Evolutionary conservation across 2,329 filamentous ascomycete species (phyloP), one percentile per base, ranked within the genome.

Genomic region (Cyphellophora europaea): DNA sequence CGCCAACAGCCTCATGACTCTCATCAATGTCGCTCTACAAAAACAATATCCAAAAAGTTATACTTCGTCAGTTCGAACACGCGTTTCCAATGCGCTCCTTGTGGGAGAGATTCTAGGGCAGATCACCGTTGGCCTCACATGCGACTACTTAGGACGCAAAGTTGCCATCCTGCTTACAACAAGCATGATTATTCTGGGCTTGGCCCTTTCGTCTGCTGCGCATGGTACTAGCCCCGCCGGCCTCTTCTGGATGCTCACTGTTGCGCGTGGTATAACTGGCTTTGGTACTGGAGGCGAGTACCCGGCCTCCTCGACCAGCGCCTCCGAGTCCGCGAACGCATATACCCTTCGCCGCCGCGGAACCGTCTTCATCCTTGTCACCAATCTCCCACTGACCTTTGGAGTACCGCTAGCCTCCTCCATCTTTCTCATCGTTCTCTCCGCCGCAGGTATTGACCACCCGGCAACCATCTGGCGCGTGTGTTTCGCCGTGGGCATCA

Each of bases 51-150:
- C 21, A 8, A 25, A n/a, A n/a, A n/a, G n/a, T 8, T 25, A 25
- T n/a, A 25, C 21, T 8, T 25, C 21, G 21, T 8, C 8, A 8
- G 21, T 25, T n/a, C 8, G 21, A 8, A 25, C 65, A 2, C 60
- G 70, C 5, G 62, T 76, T 2, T 69, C 66, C 25, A 74, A 76
- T 45, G 64, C 71, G 2, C 70, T 69, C 39, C 57, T 74, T 3
- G 63, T 74, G 32, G 72, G 72, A 31, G 65, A 69, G 53, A 71
- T 73, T 35, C 51, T 73, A 33, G 71, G 72, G 34, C 74, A 73
- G 62, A 49, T 75, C 5, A 53, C 64, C 43, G 72, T 74, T 38
- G 69, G 70, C 5, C 53, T 63, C 6, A 48, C 67, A 5, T 66
- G 68, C 41, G 69, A 71, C 43, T 60, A 63, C 12, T 47, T 71